Conservation (phyloP, 116 monocot genomes). For the Papilionanthe hybrid region DNA sequence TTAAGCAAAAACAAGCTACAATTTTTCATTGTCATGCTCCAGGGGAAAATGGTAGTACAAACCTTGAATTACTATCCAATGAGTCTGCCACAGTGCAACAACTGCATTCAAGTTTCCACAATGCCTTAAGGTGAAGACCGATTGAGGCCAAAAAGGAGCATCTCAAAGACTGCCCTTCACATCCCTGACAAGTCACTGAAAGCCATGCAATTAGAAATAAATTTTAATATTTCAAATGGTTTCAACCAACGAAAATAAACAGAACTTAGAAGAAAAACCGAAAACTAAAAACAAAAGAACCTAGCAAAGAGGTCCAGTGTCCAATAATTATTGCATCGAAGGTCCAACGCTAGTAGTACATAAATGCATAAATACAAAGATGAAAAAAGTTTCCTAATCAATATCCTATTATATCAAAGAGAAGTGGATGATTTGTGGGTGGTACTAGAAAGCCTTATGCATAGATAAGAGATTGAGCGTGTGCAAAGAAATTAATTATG, state of each 20-base stretch:
- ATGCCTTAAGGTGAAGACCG: slow-evolving; percentile 51
- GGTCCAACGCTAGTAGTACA: too few relatives aligned
- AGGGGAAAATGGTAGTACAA: slow-evolving; percentile 4
- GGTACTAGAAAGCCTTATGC: too few relatives aligned
- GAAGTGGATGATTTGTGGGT: too few relatives aligned
- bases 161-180: slow-evolving; percentile 18
- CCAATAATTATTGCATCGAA: too few relatives aligned
- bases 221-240: neutral
- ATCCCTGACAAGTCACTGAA: slow-evolving; percentile 15
- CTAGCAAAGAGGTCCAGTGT: too few relatives aligned
- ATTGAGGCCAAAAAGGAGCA: slow-evolving; percentile 51
- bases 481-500: too few relatives aligned
- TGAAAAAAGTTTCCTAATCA: too few relatives aligned
- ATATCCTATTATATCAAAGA: too few relatives aligned
- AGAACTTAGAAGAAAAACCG: too few relatives aligned
- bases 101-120: slow-evolving; percentile 72
- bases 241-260: neutral
- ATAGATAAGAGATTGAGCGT: too few relatives aligned
- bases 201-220: neutral
- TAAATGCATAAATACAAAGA: too few relatives aligned
- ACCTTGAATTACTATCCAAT: slow-evolving; percentile 39
- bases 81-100: slow-evolving; percentile 29
- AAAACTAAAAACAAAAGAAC: too few relatives aligned
- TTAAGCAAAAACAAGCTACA: neutral
- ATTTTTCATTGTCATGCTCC: neutral